Conservation (phyloP, 106 monocot species). For the Xerophyta viscosa region DNA sequence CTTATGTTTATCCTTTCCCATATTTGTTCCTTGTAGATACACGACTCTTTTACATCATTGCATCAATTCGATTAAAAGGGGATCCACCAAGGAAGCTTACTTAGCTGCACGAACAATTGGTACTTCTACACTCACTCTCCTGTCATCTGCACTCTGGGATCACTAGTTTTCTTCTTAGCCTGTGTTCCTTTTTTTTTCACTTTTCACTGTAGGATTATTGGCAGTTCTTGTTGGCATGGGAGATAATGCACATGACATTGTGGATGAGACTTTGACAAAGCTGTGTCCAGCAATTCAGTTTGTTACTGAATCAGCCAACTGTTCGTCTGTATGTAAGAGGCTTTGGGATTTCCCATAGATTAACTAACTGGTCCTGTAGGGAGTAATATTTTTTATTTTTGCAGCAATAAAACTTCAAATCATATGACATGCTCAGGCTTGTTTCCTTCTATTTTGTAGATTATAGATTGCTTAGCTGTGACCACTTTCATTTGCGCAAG, state of each 20-base stretch:
- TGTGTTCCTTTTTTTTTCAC: not conserved
- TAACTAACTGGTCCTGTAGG: too few species aligned
- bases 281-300: conserved; percentile 50
- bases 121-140: conserved; percentile 6
- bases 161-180: too few species aligned
- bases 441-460: conserved; percentile 22
- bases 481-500: conserved; percentile 74
- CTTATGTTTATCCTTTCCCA: not conserved
- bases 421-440: too few species aligned
- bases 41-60: conserved; percentile 31
- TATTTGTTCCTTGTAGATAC: too few species aligned
- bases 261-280: conserved; percentile 65
- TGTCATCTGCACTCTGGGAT: too few species aligned
- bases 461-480: conserved; percentile 72
- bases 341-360: too few species aligned
- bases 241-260: conserved; percentile 60
- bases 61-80: conserved; percentile 62
- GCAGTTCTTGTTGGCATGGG: conserved; percentile 67
- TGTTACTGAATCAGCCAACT: conserved; percentile 59
- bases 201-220: conserved; percentile 53
- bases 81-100: conserved; percentile 71
- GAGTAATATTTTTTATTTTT: too few species aligned
- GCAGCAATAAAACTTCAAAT: too few species aligned
- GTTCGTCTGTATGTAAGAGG: conserved; percentile 45
- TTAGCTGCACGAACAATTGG: conserved; percentile 85